Evolutionary conservation across 2,329 filamentous ascomycete species (phyloP).

Genomic region (Nothophoma quercina): DNA sequence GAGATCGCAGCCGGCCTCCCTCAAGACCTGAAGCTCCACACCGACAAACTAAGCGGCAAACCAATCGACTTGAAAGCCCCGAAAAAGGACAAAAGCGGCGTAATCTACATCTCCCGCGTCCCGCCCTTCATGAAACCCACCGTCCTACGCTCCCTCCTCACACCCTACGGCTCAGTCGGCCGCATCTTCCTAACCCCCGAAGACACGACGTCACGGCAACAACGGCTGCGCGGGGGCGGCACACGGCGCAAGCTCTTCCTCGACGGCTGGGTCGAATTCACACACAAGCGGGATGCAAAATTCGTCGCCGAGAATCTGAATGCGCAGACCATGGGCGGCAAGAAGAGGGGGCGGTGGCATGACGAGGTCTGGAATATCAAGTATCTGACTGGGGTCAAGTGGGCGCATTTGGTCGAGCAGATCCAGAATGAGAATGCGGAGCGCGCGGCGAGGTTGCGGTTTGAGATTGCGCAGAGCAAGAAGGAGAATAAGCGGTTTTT

Average conservation of each 20-base stretch:
- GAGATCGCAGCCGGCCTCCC: slow-evolving; percentile 40
- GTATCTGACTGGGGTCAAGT: slow-evolving; percentile 86
- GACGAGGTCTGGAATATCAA: slow-evolving; percentile 88
- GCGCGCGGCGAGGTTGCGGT: slow-evolving; percentile 75
- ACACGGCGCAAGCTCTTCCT: slow-evolving; percentile 85
- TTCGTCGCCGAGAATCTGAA: slow-evolving; percentile 79
- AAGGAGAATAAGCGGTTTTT: slow-evolving; percentile 85
- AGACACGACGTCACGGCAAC: slow-evolving; percentile 69
- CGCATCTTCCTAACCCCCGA: slow-evolving; percentile 83
- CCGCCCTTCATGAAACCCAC: slow-evolving; percentile 88
- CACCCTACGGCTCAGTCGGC: slow-evolving; percentile 77
- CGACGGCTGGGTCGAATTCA: slow-evolving; percentile 88
- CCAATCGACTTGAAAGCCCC: slow-evolving; percentile 53
- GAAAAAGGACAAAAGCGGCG: slow-evolving; percentile 76
- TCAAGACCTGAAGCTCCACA: slow-evolving; percentile 46
- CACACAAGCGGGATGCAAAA: slow-evolving; percentile 78
- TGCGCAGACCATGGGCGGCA: slow-evolving; percentile 78
- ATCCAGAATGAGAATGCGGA: slow-evolving; percentile 84
- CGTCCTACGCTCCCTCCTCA: slow-evolving; percentile 77
- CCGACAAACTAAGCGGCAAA: slow-evolving; percentile 29
- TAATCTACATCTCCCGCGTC: slow-evolving; percentile 83
- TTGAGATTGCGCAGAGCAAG: slow-evolving; percentile 77
- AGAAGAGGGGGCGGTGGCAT: slow-evolving; percentile 83
- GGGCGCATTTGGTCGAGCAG: slow-evolving; percentile 74
- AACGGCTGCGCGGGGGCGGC: slow-evolving; percentile 74